phyloP scores from a whole-genome alignment of 192 early-diverging fungal genomes.

The Lobosporangium transversale region DNA sequence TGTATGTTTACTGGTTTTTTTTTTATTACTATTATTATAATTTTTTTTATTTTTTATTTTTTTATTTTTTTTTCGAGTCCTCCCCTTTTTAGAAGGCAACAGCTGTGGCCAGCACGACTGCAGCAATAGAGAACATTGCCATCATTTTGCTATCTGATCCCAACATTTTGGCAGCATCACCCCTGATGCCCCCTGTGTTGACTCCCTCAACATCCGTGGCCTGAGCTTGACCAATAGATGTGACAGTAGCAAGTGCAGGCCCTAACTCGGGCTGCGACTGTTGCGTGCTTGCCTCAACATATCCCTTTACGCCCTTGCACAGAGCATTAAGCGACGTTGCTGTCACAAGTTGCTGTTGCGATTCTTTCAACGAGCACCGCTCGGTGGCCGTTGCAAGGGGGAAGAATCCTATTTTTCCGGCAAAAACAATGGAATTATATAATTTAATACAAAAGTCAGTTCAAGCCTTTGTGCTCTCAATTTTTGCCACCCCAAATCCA shows the following conservation, averaged over 20 bases:
- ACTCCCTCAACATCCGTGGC: conserved; percentile 5
- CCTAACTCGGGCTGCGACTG: neutral
- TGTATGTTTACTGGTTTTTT: neutral
- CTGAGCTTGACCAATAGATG: neutral
- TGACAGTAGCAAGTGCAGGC: conserved; percentile 8
- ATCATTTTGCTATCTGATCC: conserved; percentile 10
- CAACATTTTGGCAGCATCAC: neutral
- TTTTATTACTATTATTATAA: neutral
- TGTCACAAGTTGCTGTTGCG: conserved; percentile 24
- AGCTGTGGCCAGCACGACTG: conserved; percentile 46
- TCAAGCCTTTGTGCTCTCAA: too few species aligned
- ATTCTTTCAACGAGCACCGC: neutral
- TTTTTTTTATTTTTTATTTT: too few species aligned
- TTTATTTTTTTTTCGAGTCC: too few species aligned
- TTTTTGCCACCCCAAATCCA: too few species aligned
- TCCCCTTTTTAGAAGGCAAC: conserved; percentile 26
- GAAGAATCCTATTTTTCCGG: conserved; percentile 37
- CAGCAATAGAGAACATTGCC: conserved; percentile 19
- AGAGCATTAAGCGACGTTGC: neutral
- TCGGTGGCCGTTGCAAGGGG: conserved; percentile 26
- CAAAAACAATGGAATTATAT: too few species aligned
- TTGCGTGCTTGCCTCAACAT: conserved; percentile 9
- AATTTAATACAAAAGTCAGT: too few species aligned
- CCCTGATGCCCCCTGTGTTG: neutral
- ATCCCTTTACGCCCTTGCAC: neutral